Evolutionary conservation across 345 rosid species (phyloP).

Genomic region (Sisymbrium irio): DNA sequence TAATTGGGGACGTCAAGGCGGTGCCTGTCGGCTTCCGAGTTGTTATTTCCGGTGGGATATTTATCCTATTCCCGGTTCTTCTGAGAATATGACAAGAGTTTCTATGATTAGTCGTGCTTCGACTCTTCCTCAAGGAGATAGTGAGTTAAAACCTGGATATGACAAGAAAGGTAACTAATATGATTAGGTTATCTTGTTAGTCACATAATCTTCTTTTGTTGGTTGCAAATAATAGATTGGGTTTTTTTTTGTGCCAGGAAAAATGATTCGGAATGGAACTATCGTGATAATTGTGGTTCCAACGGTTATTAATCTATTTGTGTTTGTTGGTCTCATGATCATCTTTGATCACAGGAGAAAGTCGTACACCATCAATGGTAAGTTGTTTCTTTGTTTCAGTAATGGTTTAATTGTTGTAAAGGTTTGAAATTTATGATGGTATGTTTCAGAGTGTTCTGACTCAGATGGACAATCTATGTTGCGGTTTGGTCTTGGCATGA

Average conservation of each 20-base stretch:
- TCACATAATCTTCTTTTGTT: neutral
- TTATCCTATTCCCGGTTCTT: constrained; percentile 27
- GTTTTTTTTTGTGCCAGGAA: constrained; percentile 3
- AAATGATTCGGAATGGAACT: neutral
- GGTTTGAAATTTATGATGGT: too few species aligned
- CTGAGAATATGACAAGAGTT: neutral
- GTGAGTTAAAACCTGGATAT: neutral
- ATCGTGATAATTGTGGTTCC: constrained; percentile 29
- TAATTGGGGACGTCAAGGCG: constrained; percentile 40
- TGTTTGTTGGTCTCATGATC: neutral
- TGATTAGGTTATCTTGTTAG: neutral
- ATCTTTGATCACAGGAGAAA: neutral
- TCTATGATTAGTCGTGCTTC: constrained; percentile 14
- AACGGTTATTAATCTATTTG: neutral
- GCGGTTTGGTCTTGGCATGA: too few species aligned
- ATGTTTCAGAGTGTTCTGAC: too few species aligned
- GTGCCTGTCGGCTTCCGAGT: constrained; percentile 35
- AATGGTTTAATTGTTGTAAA: too few species aligned
- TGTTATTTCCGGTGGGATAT: constrained; percentile 51
- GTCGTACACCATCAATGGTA: neutral
- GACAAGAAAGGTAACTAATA: constrained; percentile 7
- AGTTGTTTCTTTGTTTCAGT: neutral
- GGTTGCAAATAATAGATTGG: neutral
- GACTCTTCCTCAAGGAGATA: neutral
- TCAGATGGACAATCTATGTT: too few species aligned